Base-by-base conservation (phyloP, 331 rosid genomes). In the Cydonia oblonga region DNA sequence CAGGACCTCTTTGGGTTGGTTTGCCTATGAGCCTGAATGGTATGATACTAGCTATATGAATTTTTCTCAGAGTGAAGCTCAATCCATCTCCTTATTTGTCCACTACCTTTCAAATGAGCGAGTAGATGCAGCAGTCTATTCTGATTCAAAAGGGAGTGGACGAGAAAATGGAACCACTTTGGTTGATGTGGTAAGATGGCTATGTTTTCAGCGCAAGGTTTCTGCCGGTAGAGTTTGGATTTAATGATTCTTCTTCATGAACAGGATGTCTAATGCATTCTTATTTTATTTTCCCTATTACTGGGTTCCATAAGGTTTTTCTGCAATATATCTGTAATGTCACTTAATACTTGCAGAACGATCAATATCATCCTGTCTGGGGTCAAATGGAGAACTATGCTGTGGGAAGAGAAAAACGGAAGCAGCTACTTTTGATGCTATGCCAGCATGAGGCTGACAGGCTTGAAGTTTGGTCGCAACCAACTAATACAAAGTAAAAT, bases 401-500 rank as follows among this genome's bases (percentile, higher is more conserved):
- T 76, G 75, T 72, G 24, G 98, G 89, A 73, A 88, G 96, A 83
- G 96, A 91, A 78, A 95, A 95, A 71, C 81, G 96, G 77, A 88
- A 84, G 80, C 97, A 84, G 72, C 84, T 95, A 75, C 96, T 95
- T 60, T 74, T 89, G 76, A 85, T 95, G 96, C 87, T 95, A 54
- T 91, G 98, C 84, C 97, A 89, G 78, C 87, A 91, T 71, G 98
- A 95, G 79, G 97, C 89, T 24, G 98, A 95, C 80, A 91, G 98
- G 89, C 96, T 95, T 77, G 98, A 95, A 70, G 96, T 95, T 75
- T 95, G 98, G 98, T 90, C 97, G 4, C 97, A 95, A 68, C 98
- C 98, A 8, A 88, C 86, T 66, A 95, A 89, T 84, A 65, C 95
- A 49, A 95, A 89, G 98, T 95, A 91, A 60, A 80, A 68, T 79